These are phyloP conservation scores for Calocera viscosa DNA, from an alignment of 768 basidiomycete species.

Conservation along the genomic window DNA sequence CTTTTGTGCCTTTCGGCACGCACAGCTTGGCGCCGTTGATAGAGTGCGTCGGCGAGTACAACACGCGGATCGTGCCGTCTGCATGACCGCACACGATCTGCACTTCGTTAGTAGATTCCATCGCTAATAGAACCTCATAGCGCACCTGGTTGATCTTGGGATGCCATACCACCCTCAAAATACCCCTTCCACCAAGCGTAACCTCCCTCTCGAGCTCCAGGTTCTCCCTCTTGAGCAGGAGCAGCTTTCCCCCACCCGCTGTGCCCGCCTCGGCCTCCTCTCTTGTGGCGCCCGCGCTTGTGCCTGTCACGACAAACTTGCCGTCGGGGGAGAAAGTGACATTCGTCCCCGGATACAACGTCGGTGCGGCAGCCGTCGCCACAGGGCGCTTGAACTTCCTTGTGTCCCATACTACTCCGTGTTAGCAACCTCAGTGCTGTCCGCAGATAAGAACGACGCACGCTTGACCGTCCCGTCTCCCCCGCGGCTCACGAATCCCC, in stretches of 20 bases:
- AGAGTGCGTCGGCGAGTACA: constrained; percentile 86
- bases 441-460: constrained; percentile 33
- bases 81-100: constrained; percentile 83
- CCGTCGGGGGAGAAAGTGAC: constrained; percentile 93
- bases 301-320: constrained; percentile 72
- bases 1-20: constrained; percentile 71
- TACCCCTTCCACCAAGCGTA: constrained; percentile 30
- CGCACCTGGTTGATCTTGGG: constrained; percentile 92
- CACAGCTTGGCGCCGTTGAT: constrained; percentile 85
- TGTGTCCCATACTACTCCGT: constrained; percentile 78
- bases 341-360: constrained; percentile 85
- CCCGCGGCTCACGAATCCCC: constrained; percentile 74
- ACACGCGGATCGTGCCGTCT: constrained; percentile 72
- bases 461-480: constrained; percentile 93
- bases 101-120: not conserved
- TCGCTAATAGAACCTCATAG: constrained; percentile 16
- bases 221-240: constrained; percentile 59
- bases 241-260: constrained; percentile 54
- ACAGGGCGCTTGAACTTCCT: constrained; percentile 84
- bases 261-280: constrained; percentile 33
- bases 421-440: not conserved
- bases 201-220: constrained; percentile 55
- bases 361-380: constrained; percentile 50
- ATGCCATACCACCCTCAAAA: constrained; percentile 90
- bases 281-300: constrained; percentile 37